These are phyloP conservation scores for Pythium aristosporum DNA, from an alignment of 352 stramenopile genomes.

Conservation along the genomic window DNA sequence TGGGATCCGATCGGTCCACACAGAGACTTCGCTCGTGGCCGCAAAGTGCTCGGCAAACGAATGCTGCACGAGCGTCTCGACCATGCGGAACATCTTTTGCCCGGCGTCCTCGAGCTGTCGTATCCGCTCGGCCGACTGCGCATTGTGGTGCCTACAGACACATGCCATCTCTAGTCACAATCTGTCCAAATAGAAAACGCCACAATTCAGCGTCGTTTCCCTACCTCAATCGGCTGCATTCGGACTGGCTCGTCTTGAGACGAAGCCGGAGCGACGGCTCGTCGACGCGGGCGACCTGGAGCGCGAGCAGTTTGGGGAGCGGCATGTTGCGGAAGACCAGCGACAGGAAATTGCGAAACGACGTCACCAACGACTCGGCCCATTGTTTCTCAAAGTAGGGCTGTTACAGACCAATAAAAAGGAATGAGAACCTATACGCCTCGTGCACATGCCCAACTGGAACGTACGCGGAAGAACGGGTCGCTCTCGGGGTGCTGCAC, in stretches of 20 bases:
- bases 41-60: constrained; percentile 64
- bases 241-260: constrained; percentile 66
- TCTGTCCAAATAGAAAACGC: neutral
- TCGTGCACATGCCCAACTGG: too few species aligned
- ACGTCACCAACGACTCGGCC: constrained; percentile 69
- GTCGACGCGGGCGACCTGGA: constrained; percentile 66
- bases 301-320: constrained; percentile 73
- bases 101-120: constrained; percentile 63
- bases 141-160: constrained; percentile 38
- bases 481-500: constrained; percentile 71
- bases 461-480: constrained; percentile 60
- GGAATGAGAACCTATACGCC: too few species aligned
- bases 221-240: constrained; percentile 62
- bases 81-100: constrained; percentile 51
- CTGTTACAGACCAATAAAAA: constrained; percentile 11
- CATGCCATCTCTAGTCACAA: neutral
- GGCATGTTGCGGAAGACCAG: constrained; percentile 74
- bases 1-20: constrained; percentile 2
- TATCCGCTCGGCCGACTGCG: constrained; percentile 51
- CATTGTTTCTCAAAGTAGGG: constrained; percentile 74
- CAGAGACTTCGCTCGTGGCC: neutral
- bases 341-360: constrained; percentile 78
- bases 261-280: constrained; percentile 70
- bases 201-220: neutral
- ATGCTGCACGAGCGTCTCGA: constrained; percentile 70